Base-by-base conservation (phyloP, 352 stramenopile genomes). In the Aphanomyces astaci region DNA sequence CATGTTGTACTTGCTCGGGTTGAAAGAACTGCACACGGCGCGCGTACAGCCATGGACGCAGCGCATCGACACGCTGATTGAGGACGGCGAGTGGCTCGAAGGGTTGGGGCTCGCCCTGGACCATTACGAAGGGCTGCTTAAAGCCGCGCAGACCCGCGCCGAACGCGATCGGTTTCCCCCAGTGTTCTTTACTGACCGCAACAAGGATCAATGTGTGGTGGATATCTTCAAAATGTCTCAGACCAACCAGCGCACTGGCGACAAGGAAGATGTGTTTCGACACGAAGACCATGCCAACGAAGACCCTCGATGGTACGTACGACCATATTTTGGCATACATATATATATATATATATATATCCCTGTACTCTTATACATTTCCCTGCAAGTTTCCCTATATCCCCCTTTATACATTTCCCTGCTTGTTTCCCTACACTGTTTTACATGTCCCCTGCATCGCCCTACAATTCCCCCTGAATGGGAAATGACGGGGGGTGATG, bases 71-170 rank as follows among this genome's bases (percentile, higher is more conserved):
- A 92, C 88, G 43, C 75, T 98, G 17, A 90, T 98, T 54, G 89
- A 98, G 60, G 90, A 98, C 72, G 96, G 96, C 48, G 94, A 98
- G 77, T 99, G 96, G 96, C 81, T 99, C 4, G 94, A 98, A 74
- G 96, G 95, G 2, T 82, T 99, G 17, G 92, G 94, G 28, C 77
- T 98, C n/a, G 92, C 94, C 5, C 77, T 98, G 33, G 94, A 98
- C 74, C 90, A 98, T 69, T 98, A 97, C 48, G 93, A 98, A 81
- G 92, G 88, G 31, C 71, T 97, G 2, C 93, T 94, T 60, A 78
- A 90, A 17, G 85, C 85, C 1, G 86, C 86, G 0, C 79, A 82
- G 2, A 85, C 92, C 56, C 80, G 86, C 46, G 86, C 86, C n/a
- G 84, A 86, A 24, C 84, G 86, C 27, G 86, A 94, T 63, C 81